These are phyloP conservation scores for Pyrus hybrid DNA, from an alignment of 331 rosid species.

Conservation along the genomic window DNA sequence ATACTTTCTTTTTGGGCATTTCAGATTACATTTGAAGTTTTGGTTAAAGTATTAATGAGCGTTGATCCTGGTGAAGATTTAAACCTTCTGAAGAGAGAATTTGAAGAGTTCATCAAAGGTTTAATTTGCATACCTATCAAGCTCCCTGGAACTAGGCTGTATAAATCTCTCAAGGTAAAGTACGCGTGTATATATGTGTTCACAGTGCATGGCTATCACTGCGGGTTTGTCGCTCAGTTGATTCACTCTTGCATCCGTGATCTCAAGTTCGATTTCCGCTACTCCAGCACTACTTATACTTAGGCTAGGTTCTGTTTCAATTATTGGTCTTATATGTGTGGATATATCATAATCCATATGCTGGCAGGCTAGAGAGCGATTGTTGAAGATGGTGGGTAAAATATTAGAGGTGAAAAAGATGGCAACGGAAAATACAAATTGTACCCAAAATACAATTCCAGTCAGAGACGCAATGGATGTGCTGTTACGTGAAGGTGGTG, in stretches of 20 bases:
- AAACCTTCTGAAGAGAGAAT: conserved; percentile 52
- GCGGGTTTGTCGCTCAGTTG: neutral
- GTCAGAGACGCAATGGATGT: conserved; percentile 59
- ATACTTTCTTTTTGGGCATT: neutral
- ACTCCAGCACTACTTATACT: neutral
- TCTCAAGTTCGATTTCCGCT: neutral
- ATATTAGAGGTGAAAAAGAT: conserved; percentile 28
- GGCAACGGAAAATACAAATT: neutral
- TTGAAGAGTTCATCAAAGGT: conserved; percentile 74
- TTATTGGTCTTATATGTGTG: neutral
- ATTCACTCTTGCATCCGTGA: neutral
- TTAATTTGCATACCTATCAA: conserved; percentile 81
- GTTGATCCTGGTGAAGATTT: conserved; percentile 70
- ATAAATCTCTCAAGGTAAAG: conserved; percentile 83
- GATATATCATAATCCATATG: neutral
- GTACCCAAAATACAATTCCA: conserved; percentile 1
- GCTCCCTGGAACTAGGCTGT: conserved; percentile 71
- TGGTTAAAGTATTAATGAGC: conserved; percentile 71
- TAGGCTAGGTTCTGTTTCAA: neutral
- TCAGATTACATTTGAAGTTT: conserved; percentile 68
- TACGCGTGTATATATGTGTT: neutral
- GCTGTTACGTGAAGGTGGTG: conserved; percentile 35
- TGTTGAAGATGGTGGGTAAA: conserved; percentile 56
- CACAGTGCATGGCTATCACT: no score
- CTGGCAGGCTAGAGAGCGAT: conserved; percentile 66